A percentile compares a stretch with the other conserved stretches of the same genome.
phyloP scores from a whole-genome alignment of 345 rosid species.

The Gossypium sturtianum region DNA sequence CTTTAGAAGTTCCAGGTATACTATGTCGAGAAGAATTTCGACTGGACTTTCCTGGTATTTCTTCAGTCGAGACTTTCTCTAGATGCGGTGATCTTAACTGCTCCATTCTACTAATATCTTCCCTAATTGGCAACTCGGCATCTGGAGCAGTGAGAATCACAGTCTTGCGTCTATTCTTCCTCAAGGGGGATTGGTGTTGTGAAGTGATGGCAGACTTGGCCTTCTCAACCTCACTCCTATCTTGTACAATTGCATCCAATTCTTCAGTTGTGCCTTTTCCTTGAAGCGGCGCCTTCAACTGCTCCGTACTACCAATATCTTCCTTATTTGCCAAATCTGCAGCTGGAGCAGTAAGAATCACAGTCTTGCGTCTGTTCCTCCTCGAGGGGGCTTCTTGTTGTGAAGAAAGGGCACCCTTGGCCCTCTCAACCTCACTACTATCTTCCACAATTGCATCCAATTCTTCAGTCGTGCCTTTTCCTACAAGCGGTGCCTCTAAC shows the following conservation, averaged over 20 bases:
- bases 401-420: not conserved
- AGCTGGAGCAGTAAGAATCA: conserved; percentile 9
- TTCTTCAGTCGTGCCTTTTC: no score
- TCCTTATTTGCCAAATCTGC: not conserved
- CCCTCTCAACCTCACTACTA: conserved; percentile 10
- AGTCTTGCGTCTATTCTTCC: conserved; percentile 29
- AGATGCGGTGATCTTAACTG: not conserved
- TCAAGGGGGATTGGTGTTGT: conserved; percentile 3
- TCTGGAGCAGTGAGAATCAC: conserved; percentile 10
- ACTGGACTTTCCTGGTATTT: not conserved
- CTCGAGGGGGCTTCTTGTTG: conserved; percentile 5
- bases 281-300: no score
- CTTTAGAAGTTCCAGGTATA: not conserved
- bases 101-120: not conserved
- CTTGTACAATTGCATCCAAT: not conserved
- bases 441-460: no score
- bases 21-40: conserved; percentile 7
- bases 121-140: conserved; percentile 2
- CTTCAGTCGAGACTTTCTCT: conserved; percentile 1
- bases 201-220: not conserved
- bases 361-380: conserved; percentile 25
- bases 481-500: no score
- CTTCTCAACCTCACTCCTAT: conserved; percentile 9
- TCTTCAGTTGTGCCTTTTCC: not conserved
- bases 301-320: not conserved